Evolutionary conservation across 352 stramenopile genomes (phyloP), one percentile per base, ranked within the genome.

Genomic region (Phytophthora capsici): DNA sequence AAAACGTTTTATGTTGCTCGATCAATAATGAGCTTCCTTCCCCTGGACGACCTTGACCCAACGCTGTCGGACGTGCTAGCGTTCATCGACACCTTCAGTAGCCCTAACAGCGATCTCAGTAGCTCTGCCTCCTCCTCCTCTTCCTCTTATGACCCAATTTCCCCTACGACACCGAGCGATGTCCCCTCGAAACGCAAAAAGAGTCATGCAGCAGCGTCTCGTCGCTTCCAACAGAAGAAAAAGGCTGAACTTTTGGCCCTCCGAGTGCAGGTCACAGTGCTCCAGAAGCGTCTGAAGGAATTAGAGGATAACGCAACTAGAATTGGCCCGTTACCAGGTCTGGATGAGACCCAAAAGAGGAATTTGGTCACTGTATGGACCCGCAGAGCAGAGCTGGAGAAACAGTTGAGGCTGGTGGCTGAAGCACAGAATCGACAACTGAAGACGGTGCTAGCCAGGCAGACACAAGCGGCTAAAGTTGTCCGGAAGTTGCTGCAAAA

Each of bases 221-320:
- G 52, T 8, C 61, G 61, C 45, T 69, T 60, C 20, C 61, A 69
- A 16, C 61, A 58, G 26, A 69, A 69, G 61, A 69, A 69, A 48
- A 61, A 37, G 23, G 50, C 59, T 8, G 52, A 63, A 20, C 37
- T 63, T 14, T 23, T 66, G 22, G 57, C 46, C 6, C n/a, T 65
- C 6, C 19, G 60, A 40, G 52, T 28, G 10, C 60, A 69, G 30
- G 30, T 32, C 14, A 9, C 52, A 1, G 19, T 46, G 6, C 40
- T 63, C 5, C 13, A 69, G 30, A 53, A 37, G n/a, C 44, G 53
- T 7, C 30, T 66, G 4, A 25, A 54, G 14, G 49, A 66, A 26
- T 34, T 66, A 6, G n/a, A 37, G 10, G 44, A 56, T 14, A 36
- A 47, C 23, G 49, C 22, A 19, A 14, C 20, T 20, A 16, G 9